phyloP scores from a whole-genome alignment of 106 monocot species.

The Chionographis japonica region DNA sequence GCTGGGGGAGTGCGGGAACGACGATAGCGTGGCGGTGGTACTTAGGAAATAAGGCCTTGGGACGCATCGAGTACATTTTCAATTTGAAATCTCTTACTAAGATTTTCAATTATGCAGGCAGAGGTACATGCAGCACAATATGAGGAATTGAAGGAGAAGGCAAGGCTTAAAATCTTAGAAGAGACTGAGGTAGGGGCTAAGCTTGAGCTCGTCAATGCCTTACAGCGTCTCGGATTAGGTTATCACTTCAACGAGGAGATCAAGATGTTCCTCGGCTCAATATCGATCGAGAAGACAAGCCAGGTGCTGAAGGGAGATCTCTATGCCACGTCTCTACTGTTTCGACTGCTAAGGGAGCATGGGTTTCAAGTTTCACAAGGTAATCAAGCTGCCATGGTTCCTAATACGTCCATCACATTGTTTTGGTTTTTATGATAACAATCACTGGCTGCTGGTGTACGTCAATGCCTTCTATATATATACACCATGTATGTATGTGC shows the following conservation, averaged over 20 bases:
- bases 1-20: too few species aligned
- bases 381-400: not conserved
- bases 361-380: conserved; percentile 11
- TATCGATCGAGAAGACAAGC: not conserved
- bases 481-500: too few species aligned
- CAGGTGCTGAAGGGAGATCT: conserved; percentile 6
- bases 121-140: not conserved
- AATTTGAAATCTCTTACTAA: not conserved
- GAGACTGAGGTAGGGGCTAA: not conserved
- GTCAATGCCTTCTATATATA: too few species aligned
- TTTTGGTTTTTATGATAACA: too few species aligned
- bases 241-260: conserved; percentile 17
- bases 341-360: conserved; percentile 8
- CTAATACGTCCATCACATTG: too few species aligned
- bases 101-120: not conserved
- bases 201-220: conserved; percentile 15
- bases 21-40: too few species aligned
- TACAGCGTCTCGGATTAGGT: conserved; percentile 8
- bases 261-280: not conserved
- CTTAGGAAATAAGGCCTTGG: not conserved
- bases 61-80: not conserved
- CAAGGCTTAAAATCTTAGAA: not conserved
- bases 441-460: too few species aligned
- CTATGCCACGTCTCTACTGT: conserved; percentile 5
- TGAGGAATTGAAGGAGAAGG: conserved; percentile 11